A percentile compares a stretch with the other conserved stretches of the same genome.
Conservation (phyloP, 2,329 filamentous ascomycete genomes). For the Scolecobasidium constrictum region DNA sequence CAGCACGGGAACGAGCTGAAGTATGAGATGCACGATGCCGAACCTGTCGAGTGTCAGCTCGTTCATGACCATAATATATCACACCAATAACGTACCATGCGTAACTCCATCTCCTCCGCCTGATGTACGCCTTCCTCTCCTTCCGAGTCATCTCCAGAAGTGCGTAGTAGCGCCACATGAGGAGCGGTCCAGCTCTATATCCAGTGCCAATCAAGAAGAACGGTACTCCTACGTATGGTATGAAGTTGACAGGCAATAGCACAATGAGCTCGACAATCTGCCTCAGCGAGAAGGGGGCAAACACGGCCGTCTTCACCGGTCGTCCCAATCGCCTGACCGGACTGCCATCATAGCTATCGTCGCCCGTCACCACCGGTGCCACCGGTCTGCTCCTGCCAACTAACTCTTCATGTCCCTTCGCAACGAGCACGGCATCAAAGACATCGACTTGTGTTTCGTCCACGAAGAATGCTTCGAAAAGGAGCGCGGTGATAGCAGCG, state of each 20-base stretch:
- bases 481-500: slow-evolving; percentile 48
- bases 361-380: too few species aligned
- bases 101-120: slow-evolving; percentile 65
- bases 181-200: slow-evolving; percentile 73
- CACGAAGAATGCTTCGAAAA: slow-evolving; percentile 42
- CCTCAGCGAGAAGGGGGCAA: slow-evolving; percentile 80
- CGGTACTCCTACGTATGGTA: slow-evolving; percentile 72
- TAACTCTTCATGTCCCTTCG: slow-evolving; percentile 24
- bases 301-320: slow-evolving; percentile 64
- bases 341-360: slow-evolving; percentile 39
- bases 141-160: slow-evolving; percentile 64
- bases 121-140: slow-evolving; percentile 60
- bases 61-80: slow-evolving; percentile 7
- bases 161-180: slow-evolving; percentile 85
- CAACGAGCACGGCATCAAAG: slow-evolving; percentile 56
- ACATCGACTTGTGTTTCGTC: slow-evolving; percentile 68
- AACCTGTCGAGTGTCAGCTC: slow-evolving; percentile 53
- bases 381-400: slow-evolving; percentile 48
- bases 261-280: slow-evolving; percentile 77
- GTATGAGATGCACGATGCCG: slow-evolving; percentile 68
- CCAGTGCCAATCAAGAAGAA: slow-evolving; percentile 84
- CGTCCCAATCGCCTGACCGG: slow-evolving; percentile 74
- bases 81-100: slow-evolving; percentile 56
- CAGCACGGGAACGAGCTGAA: slow-evolving; percentile 80
- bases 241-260: slow-evolving; percentile 63